Evolutionary conservation across 2,329 filamentous ascomycete species (phyloP), one percentile per base, ranked within the genome.

Genomic region (Cladophialophora exuberans): DNA sequence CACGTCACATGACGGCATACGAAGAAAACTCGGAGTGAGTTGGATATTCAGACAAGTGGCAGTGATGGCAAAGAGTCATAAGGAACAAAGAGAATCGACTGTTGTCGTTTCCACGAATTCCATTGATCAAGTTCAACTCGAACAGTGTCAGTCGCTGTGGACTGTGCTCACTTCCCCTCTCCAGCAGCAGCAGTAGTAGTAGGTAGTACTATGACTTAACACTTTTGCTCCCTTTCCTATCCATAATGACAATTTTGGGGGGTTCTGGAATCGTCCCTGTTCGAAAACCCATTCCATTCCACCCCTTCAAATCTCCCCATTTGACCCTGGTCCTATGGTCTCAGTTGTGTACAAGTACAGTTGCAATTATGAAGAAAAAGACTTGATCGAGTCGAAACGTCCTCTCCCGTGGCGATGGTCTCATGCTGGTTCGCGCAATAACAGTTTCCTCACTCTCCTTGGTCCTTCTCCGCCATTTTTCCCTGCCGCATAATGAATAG

Each of bases 311-410:
- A 13, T 44, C 50, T 18, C 25, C n/a, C n/a, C n/a, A 23, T n/a
- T 17, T 46, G 20, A 20, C 9, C 9, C 18, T 20, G 20, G 18
- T n/a, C n/a, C 26, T 17, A 39, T 38, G 48, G 35, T 36, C 45
- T 26, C n/a, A n/a, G 41, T 59, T 48, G 47, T 60, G 54, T 60
- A 60, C 57, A 57, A 54, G 54, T 60, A 60, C 57, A 60, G 44
- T 49, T 13, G 54, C 36, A 41, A 46, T 44, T 57, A 44, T 51
- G 28, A 42, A 49, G 42, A 41, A 45, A 39, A 52, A 48, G 46
- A 49, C 45, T 36, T 23, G 31, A 33, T 13, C 25, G 25, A 51
- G 47, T 46, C 50, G 51, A 28, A 49, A 31, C 44, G 38, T 28
- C 56, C 46, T 38, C 42, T 41, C 39, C n/a, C 39, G 33, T 45